Percentiles rank a stretch among this genome's conserved stretches.
phyloP scores from a whole-genome alignment of 495 filamentous ascomycete genomes.

The Margaritispora aquatica region DNA sequence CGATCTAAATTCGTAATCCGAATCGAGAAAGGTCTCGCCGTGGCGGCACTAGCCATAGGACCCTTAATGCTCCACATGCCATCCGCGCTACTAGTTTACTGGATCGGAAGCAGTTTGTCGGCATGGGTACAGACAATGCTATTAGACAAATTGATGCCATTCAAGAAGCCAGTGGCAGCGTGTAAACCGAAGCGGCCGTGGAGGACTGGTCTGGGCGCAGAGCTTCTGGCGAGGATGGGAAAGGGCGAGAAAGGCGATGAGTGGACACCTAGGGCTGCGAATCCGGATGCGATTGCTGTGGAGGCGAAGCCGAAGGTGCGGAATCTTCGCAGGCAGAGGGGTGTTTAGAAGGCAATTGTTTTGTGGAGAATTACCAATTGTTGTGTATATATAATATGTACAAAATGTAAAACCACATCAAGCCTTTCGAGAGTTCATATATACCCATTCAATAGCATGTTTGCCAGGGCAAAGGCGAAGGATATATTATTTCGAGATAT shows the following conservation, averaged over 20 bases:
- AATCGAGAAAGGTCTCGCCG: slow-evolving; percentile 30
- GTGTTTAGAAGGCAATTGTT: background rate
- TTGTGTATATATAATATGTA: too few species aligned
- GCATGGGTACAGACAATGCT: slow-evolving; percentile 26
- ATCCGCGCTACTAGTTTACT: slow-evolving; percentile 63
- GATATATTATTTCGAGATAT: too few species aligned
- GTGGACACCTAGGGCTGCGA: background rate
- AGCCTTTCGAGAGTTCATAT: too few species aligned
- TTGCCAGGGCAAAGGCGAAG: too few species aligned
- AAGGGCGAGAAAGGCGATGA: background rate
- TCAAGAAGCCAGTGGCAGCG: slow-evolving; percentile 21
- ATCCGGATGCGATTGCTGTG: background rate
- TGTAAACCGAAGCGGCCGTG: slow-evolving; percentile 22
- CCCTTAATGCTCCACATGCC: slow-evolving; percentile 49
- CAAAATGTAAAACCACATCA: background rate
- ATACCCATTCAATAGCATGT: too few species aligned
- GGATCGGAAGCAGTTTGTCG: slow-evolving; percentile 46
- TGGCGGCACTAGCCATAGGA: slow-evolving; percentile 35
- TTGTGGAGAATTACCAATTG: background rate
- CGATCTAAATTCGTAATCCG: slow-evolving; percentile 15
- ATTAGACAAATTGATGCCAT: slow-evolving; percentile 25
- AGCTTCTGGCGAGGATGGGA: background rate
- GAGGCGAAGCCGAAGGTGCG: background rate
- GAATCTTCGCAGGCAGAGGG: background rate
- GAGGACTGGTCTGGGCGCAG: slow-evolving; percentile 4